Base-by-base conservation (phyloP, 139 green algal genomes). In the Ettlia oleoabundans region DNA sequence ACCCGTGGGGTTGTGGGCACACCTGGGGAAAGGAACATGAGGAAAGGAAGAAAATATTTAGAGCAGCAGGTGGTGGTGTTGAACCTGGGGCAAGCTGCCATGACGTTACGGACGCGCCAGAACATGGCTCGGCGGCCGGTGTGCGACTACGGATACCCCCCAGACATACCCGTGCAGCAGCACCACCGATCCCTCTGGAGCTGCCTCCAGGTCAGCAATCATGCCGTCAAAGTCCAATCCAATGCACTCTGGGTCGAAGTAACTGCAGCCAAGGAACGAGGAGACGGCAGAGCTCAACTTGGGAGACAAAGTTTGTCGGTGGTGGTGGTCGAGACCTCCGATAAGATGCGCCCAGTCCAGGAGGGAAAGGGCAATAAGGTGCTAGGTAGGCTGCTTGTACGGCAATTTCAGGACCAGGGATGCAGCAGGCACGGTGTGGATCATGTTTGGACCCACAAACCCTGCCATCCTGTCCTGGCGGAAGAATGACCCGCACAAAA, bases 1-100 rank as follows among this genome's bases (percentile, higher is more conserved):
- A 62, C 97, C 97, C 2, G 97, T 99, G 41, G 97, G 97, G 91
- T 99, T 99, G 90, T 99, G 97, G 13, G 97, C 97, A 82, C 97
- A 99, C 30, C 94, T 93, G 96, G 88, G 28, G 32, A 33, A 37
- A 21, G 28, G n/a, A n/a, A n/a, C n/a, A n/a, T n/a, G n/a, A n/a
- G n/a, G n/a, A n/a, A n/a, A n/a, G n/a, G n/a, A n/a, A n/a, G n/a
- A n/a, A n/a, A n/a, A n/a, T n/a, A n/a, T n/a, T n/a, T n/a, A n/a
- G n/a, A n/a, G n/a, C n/a, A 74, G 38, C 37, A 53, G 38, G 38
- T 22, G 65, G 35, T 5, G 35, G 66, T 58, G 47, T 58, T 10
- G 47, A 58, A 58, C 47, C n/a, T n/a, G n/a, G n/a, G n/a, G n/a
- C n/a, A n/a, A n/a, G n/a, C n/a, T n/a, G n/a, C n/a, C n/a, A n/a